These are phyloP conservation scores for Coemansia sp. DNA, from an alignment of 192 early-diverging fungal species.

Conservation along the genomic window DNA sequence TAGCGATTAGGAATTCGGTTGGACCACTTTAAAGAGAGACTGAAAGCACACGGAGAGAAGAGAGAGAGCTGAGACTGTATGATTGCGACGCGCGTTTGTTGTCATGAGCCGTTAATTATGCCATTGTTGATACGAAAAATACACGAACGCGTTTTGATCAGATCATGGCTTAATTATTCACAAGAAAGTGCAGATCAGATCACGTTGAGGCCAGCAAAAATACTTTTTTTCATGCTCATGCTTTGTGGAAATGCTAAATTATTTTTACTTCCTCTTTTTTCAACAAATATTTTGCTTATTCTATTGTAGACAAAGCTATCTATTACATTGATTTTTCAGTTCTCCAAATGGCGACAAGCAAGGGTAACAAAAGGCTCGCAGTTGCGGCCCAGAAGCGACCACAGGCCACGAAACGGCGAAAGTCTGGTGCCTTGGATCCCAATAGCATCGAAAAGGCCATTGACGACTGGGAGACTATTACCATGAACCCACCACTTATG, in stretches of 20 bases:
- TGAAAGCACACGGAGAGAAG: too few relatives aligned
- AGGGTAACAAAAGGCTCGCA: not conserved
- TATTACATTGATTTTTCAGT: not conserved
- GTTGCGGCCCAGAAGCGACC: not conserved
- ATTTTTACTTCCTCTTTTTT: too few relatives aligned
- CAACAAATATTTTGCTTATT: too few relatives aligned
- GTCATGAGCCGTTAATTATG: not conserved
- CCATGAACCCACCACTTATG: slow-evolving; percentile 52
- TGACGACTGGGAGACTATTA: slow-evolving; percentile 24
- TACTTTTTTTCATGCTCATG: too few relatives aligned
- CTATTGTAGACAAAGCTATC: too few relatives aligned
- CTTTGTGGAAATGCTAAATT: too few relatives aligned
- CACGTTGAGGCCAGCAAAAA: too few relatives aligned
- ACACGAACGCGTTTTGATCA: slow-evolving; percentile 4
- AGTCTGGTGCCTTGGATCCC: slow-evolving; percentile 1
- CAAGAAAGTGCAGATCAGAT: too few relatives aligned
- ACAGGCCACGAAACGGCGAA: slow-evolving; percentile 22
- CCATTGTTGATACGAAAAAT: not conserved
- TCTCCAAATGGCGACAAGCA: not conserved
- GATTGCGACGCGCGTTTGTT: not conserved
- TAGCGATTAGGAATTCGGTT: too few relatives aligned
- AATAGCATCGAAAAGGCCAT: slow-evolving; percentile 14
- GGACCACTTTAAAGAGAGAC: too few relatives aligned
- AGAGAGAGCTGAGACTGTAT: too few relatives aligned
- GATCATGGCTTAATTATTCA: not conserved